phyloP scores from a whole-genome alignment of 2,329 filamentous ascomycete genomes.

The Diplodia intermedia region DNA sequence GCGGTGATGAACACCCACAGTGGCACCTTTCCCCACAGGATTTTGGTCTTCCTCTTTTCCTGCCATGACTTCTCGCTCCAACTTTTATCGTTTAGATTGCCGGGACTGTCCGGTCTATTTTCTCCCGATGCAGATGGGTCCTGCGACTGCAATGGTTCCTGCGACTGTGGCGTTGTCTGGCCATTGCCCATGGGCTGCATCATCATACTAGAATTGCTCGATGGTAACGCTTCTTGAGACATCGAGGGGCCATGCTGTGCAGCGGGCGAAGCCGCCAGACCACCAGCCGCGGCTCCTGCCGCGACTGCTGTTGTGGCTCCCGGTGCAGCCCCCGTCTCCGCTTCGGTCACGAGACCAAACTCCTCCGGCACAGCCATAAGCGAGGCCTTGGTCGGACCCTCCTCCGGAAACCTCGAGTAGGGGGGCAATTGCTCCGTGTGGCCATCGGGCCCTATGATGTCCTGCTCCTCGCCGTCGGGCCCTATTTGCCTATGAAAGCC shows the following conservation, averaged over 20 bases:
- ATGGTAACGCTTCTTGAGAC: slow-evolving; percentile 17
- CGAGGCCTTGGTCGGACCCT: slow-evolving; percentile 66
- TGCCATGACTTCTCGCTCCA: slow-evolving; percentile 38
- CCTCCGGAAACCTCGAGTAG: slow-evolving; percentile 87
- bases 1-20: slow-evolving; percentile 58
- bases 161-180: slow-evolving; percentile 17
- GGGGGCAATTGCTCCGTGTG: slow-evolving; percentile 91
- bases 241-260: neutral
- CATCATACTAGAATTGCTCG: slow-evolving; percentile 24
- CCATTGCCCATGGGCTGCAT: slow-evolving; percentile 18
- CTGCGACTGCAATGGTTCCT: slow-evolving; percentile 12
- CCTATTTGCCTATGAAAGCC: slow-evolving; percentile 76
- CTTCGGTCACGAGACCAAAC: slow-evolving; percentile 10
- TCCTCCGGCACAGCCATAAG: slow-evolving; percentile 37
- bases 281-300: neutral
- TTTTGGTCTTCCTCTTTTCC: slow-evolving; percentile 54
- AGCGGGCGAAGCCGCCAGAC: neutral
- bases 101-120: neutral
- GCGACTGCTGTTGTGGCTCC: neutral
- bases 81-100: slow-evolving; percentile 42
- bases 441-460: slow-evolving; percentile 85
- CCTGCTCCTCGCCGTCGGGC: slow-evolving; percentile 84
- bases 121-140: slow-evolving; percentile 11
- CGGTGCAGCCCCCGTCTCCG: neutral
- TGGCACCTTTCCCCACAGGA: slow-evolving; percentile 56